Evolutionary conservation across 129 eudicot species (phyloP).

Genomic region (Helichrysum umbraculigerum): DNA sequence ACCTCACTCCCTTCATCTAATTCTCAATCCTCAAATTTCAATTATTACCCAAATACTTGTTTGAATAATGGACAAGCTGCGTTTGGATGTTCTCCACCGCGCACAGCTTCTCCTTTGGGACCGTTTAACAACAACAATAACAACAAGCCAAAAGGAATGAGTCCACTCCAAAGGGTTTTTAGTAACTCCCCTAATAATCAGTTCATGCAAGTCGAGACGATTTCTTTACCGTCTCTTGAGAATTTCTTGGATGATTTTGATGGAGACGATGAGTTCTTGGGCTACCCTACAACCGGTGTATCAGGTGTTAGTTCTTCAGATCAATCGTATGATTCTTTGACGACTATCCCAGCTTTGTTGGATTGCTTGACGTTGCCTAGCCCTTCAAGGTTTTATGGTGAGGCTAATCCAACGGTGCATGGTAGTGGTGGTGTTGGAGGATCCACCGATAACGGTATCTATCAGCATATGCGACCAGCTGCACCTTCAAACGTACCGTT

Average conservation of each 20-base stretch:
- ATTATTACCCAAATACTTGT: constrained; percentile 6
- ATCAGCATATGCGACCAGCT: constrained; percentile 32
- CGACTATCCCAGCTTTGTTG: constrained; percentile 55
- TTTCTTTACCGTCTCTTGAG: constrained; percentile 62
- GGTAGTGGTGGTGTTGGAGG: constrained; percentile 20
- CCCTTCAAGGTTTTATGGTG: constrained; percentile 49
- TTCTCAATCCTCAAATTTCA: constrained; percentile 31
- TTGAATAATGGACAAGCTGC: constrained; percentile 23
- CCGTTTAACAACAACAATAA: constrained; percentile 29
- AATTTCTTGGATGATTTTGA: constrained; percentile 57
- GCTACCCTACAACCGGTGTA: constrained; percentile 21
- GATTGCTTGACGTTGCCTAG: constrained; percentile 63
- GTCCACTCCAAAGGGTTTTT: constrained; percentile 65
- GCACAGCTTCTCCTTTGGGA: constrained; percentile 34
- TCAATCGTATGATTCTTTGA: constrained; percentile 45
- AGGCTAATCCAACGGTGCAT: constrained; percentile 18
- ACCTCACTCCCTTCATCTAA: constrained; percentile 25
- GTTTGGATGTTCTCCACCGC: constrained; percentile 41
- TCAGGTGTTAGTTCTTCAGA: constrained; percentile 27
- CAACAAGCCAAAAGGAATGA: constrained; percentile 54
- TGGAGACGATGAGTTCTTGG: constrained; percentile 40
- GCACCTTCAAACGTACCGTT: constrained; percentile 40
- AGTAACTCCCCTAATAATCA: constrained; percentile 72
- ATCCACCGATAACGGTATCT: constrained; percentile 17
- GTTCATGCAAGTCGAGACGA: constrained; percentile 68